A percentile compares a stretch with the other conserved stretches of the same genome.
phyloP scores from a whole-genome alignment of 768 basidiomycete genomes.

The Tylopilus plumbeoviolaceoides region DNA sequence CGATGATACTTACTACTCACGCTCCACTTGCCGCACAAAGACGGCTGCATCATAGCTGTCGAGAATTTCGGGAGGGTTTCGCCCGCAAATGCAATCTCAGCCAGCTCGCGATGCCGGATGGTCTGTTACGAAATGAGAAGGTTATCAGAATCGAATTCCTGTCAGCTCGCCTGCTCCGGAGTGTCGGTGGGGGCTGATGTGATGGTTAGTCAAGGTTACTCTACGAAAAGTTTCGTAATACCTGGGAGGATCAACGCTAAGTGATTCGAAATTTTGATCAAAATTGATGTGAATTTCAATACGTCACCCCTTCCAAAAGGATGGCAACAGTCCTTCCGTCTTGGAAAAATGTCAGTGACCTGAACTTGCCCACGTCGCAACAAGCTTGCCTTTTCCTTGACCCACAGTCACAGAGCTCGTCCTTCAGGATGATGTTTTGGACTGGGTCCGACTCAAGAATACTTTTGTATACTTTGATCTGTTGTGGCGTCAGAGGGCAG shows the following conservation, averaged over 20 bases:
- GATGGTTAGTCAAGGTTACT: background rate
- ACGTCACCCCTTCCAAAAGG: constrained; percentile 45
- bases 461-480: constrained; percentile 69
- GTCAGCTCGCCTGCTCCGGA: constrained; percentile 53
- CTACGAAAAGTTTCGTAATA: constrained; percentile 40
- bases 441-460: constrained; percentile 63
- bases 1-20: constrained; percentile 39
- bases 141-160: background rate
- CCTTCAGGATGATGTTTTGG: constrained; percentile 66
- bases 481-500: constrained; percentile 75
- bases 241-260: constrained; percentile 82
- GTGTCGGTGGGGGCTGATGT: constrained; percentile 61
- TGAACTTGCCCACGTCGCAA: background rate
- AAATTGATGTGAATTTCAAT: constrained; percentile 74
- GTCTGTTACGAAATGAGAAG: constrained; percentile 26
- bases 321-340: constrained; percentile 58
- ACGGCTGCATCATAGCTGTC: constrained; percentile 55
- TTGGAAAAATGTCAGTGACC: constrained; percentile 28
- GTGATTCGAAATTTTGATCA: constrained; percentile 88
- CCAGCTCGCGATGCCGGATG: constrained; percentile 56
- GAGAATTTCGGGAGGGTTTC: constrained; percentile 55
- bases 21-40: constrained; percentile 82
- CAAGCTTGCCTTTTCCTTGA: constrained; percentile 49
- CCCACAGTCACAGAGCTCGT: constrained; percentile 71
- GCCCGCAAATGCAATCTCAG: constrained; percentile 59